Evolutionary conservation across 345 rosid genomes (phyloP), one percentile per base, ranked within the genome.

Genomic region (Cochlearia excelsa): DNA sequence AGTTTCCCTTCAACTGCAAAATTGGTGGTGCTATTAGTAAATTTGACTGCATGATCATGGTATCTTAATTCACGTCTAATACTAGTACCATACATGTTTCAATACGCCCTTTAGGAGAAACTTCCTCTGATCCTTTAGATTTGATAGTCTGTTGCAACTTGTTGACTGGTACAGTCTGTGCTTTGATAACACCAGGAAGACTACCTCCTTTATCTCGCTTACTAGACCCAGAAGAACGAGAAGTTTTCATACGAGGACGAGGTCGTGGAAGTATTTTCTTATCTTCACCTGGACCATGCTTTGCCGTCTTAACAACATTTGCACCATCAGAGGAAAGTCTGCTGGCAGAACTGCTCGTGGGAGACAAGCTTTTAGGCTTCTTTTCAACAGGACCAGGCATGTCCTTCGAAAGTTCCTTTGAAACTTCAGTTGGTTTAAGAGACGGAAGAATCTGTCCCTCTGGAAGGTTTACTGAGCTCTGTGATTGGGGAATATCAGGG

Each of bases 1-100:
- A 93, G 82, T 78, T 90, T 93, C 81, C 80, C 99, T 67, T 89
- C 88, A 74, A 93, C 99, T 93, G 92, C 76, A 74, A 51, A 51
- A 58, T 44, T 64, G 34, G 30, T 11, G 60, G 38, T 30, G 51
- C 28, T 9, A 57, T 51, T 70, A 63, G 48, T 6, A 9, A 51
- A 28, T 42, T 35, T 33, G 33, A 26, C 70, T 1, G 3, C 37
- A 45, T 44, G 44, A 26, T 38, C 45, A 10, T 45, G 47, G 41
- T 40, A 65, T 30, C 51, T 43, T 51, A 50, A 29, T 8, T 53
- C 7, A 53, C 31, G 9, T 16, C 7, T 46, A 54, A 37, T 46
- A 46, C 46, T 44, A 54, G 63, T 35, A 51, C 9, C 84, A 38
- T 56, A 87, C 99, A 96, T 79, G 92, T 80, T 69, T 89, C 97